Conservation (phyloP, 148 eudicot genomes). For the Camellia sinensis region DNA sequence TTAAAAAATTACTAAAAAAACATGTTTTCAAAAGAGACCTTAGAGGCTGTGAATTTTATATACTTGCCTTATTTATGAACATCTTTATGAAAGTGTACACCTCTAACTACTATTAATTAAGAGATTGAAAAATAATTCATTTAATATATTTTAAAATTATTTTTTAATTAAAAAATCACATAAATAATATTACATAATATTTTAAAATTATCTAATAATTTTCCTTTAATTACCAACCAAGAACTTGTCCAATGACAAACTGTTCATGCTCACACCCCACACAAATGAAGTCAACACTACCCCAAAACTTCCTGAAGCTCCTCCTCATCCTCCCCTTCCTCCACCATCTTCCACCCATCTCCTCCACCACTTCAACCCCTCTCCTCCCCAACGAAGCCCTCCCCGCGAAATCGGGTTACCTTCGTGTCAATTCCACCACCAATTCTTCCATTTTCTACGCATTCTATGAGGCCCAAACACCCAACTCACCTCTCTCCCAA, state of each 20-base stretch:
- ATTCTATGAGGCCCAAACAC: conserved; percentile 66
- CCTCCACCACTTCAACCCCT: conserved; percentile 21
- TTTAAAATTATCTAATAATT: too few relatives aligned
- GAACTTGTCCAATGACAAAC: neutral
- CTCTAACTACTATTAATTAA: too few relatives aligned
- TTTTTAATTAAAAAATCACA: too few relatives aligned
- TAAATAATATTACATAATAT: too few relatives aligned
- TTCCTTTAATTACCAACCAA: too few relatives aligned
- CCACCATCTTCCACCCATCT: conserved; percentile 15
- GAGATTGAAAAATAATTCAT: too few relatives aligned
- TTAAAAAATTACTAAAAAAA: too few relatives aligned
- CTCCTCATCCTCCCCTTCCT: conserved; percentile 18
- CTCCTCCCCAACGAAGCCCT: conserved; percentile 50
- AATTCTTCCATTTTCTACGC: conserved; percentile 74
- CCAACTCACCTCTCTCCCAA: conserved; percentile 32
- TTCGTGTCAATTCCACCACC: conserved; percentile 48
- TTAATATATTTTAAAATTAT: too few relatives aligned
- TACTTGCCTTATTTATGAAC: neutral
- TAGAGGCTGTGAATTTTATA: neutral
- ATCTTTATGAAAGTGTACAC: neutral
- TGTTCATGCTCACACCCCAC: neutral
- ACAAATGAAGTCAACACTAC: neutral
- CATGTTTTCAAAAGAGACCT: neutral
- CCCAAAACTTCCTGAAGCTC: neutral
- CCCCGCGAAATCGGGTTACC: conserved; percentile 78